Conservation (phyloP, 371 early-diverging fungal species). For the Catenaria anguillulae region DNA sequence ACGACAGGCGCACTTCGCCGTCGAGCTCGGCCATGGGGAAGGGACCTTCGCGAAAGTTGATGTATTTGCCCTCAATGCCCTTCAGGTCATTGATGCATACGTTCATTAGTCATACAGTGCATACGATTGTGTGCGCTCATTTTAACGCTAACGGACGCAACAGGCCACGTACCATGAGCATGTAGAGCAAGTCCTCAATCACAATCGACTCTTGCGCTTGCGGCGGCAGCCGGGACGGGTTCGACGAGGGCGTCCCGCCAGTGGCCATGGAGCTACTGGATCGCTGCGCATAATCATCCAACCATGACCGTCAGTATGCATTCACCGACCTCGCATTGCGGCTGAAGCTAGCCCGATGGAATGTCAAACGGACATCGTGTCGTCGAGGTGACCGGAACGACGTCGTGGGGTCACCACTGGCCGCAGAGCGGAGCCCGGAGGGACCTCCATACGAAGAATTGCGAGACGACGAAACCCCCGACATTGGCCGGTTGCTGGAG, state of each 20-base stretch:
- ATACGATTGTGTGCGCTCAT: not conserved
- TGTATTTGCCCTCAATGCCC: slow-evolving; percentile 73
- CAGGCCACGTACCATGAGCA: slow-evolving; percentile 64
- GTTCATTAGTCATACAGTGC: not conserved
- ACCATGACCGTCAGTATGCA: too few relatives aligned
- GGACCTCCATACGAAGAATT: too few relatives aligned
- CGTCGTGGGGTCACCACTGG: too few relatives aligned
- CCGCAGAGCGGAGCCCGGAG: too few relatives aligned
- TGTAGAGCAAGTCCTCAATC: slow-evolving; percentile 72
- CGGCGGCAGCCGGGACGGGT: not conserved
- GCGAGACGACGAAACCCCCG: too few relatives aligned
- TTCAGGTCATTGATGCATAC: slow-evolving; percentile 11
- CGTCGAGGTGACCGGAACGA: too few relatives aligned
- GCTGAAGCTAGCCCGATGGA: too few relatives aligned
- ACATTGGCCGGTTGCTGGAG: too few relatives aligned
- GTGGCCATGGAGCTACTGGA: not conserved
- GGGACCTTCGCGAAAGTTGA: slow-evolving; percentile 14
- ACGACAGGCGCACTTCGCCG: not conserved
- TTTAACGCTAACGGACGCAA: too few relatives aligned
- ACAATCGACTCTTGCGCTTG: slow-evolving; percentile 55
- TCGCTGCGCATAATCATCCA: too few relatives aligned
- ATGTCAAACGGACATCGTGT: too few relatives aligned
- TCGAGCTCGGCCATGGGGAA: slow-evolving; percentile 19
- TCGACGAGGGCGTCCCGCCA: not conserved
- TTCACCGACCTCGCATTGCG: too few relatives aligned